Evolutionary conservation across 441 rosid species (phyloP).

Genomic region (Gossypium schwendimanii): DNA sequence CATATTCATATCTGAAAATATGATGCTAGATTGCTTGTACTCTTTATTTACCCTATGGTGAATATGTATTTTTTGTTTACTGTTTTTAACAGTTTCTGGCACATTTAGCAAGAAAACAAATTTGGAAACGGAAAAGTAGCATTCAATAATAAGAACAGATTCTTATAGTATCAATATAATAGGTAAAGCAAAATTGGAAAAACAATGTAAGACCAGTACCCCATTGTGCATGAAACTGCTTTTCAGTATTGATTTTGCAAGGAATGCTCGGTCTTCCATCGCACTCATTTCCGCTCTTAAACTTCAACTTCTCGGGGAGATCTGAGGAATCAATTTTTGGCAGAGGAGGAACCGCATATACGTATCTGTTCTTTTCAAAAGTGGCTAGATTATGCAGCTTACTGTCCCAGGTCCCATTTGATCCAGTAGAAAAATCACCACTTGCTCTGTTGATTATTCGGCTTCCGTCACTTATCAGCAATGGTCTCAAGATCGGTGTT

Average conservation of each 20-base stretch:
- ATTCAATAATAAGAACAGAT: neutral
- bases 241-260: constrained; percentile 20
- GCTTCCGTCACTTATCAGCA: constrained; percentile 56
- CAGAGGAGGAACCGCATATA: constrained; percentile 38
- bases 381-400: constrained; percentile 23
- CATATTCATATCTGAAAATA: neutral
- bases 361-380: constrained; percentile 15
- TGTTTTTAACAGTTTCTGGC: neutral
- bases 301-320: constrained; percentile 29
- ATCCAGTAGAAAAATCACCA: constrained; percentile 20
- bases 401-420: constrained; percentile 6
- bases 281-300: constrained; percentile 21
- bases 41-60: neutral
- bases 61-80: neutral
- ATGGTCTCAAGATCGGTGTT: constrained; percentile 35
- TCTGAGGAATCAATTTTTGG: constrained; percentile 30
- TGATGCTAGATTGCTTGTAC: neutral
- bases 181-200: neutral
- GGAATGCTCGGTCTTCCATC: constrained; percentile 21
- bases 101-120: neutral
- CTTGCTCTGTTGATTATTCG: constrained; percentile 37
- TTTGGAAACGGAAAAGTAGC: neutral
- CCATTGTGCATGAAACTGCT: constrained; percentile 18
- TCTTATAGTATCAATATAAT: neutral
- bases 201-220: constrained; percentile 21